Conservation (phyloP, 148 eudicot species). For the Bassia scoparia region DNA sequence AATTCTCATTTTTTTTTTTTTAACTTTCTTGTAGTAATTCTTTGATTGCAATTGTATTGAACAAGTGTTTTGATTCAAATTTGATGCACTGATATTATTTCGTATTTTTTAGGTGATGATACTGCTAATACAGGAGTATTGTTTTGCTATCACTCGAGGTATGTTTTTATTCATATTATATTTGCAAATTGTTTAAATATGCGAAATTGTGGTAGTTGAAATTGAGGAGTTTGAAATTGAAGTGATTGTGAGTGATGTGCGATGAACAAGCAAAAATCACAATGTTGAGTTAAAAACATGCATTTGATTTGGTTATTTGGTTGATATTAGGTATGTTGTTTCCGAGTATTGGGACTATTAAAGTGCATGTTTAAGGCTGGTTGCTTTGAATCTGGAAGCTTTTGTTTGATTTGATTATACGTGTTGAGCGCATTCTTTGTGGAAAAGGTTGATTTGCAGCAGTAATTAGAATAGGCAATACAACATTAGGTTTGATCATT, state of each 20-base stretch:
- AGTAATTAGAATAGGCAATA: neutral
- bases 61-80: neutral
- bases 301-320: neutral
- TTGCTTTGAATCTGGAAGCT: neutral
- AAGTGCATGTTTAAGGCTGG: neutral
- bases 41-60: neutral
- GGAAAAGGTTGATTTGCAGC: neutral
- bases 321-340: neutral
- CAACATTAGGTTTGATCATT: neutral
- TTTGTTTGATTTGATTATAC: neutral
- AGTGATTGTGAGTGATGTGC: neutral
- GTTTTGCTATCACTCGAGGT: slow-evolving; percentile 58
- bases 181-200: neutral
- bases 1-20: neutral
- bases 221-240: neutral
- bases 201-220: neutral
- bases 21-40: neutral
- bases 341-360: neutral
- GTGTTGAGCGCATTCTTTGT: neutral
- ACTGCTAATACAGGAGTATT: slow-evolving; percentile 45
- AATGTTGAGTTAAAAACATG: neutral
- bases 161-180: neutral
- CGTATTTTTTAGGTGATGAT: slow-evolving; percentile 48
- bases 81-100: neutral
- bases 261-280: neutral